Conservation (phyloP, 1,284 basidiomycete genomes). For the Cryptococcus sp. region DNA sequence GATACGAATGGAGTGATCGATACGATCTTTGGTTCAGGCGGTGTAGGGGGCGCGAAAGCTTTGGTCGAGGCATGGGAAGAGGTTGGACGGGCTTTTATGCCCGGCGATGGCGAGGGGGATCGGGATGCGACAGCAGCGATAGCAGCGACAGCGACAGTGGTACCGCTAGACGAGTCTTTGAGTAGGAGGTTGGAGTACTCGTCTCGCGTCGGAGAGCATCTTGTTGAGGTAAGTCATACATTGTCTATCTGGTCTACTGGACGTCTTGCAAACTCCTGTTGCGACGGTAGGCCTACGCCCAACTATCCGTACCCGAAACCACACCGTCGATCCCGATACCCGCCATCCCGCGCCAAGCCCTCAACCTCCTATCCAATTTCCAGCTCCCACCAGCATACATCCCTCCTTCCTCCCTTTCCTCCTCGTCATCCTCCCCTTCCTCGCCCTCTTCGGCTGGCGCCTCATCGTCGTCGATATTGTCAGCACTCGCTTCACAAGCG, state of each 20-base stretch:
- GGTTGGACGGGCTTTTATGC: conserved; percentile 29
- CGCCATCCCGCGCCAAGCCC: conserved; percentile 9
- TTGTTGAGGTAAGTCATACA: conserved; percentile 38
- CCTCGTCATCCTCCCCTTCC: conserved; percentile 4
- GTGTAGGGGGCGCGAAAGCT: conserved; percentile 22
- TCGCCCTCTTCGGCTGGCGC: background rate
- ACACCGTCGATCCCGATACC: conserved; percentile 39
- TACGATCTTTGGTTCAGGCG: conserved; percentile 39
- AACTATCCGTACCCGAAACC: conserved; percentile 33
- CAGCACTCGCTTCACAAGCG: background rate
- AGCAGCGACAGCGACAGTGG: background rate
- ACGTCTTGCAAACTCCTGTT: background rate
- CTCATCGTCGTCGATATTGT: background rate
- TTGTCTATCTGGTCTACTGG: background rate
- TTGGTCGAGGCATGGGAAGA: conserved; percentile 40
- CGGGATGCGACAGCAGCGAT: background rate
- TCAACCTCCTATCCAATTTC: conserved; percentile 13
- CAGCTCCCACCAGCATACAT: conserved; percentile 19
- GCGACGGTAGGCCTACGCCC: conserved; percentile 38
- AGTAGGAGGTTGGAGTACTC: conserved; percentile 32
- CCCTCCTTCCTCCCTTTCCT: conserved; percentile 13
- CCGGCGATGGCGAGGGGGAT: background rate
- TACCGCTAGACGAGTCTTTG: conserved; percentile 19
- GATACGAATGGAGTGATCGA: conserved; percentile 30
- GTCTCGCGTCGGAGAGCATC: conserved; percentile 38